phyloP scores from a whole-genome alignment of 345 rosid genomes.

The Bruguiera sexangula region DNA sequence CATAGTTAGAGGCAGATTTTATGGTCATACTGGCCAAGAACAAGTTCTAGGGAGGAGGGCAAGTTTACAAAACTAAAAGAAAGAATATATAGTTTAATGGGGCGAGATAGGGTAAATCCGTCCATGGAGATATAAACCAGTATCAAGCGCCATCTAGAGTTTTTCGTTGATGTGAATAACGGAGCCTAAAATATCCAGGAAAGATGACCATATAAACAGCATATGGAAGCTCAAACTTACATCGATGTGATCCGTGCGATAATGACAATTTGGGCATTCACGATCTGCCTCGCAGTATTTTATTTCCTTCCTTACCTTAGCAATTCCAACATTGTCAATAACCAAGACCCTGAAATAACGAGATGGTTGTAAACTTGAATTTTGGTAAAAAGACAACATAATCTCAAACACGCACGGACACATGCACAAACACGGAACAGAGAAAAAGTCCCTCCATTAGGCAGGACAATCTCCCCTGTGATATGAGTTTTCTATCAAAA shows the following conservation, averaged over 20 bases:
- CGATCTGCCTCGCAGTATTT: slow-evolving; percentile 60
- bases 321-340: slow-evolving; percentile 61
- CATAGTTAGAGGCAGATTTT: no score
- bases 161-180: background rate
- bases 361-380: slow-evolving; percentile 3
- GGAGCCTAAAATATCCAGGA: background rate
- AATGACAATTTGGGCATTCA: slow-evolving; percentile 74
- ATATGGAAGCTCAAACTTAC: slow-evolving; percentile 40
- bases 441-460: no score
- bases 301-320: slow-evolving; percentile 58
- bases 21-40: no score
- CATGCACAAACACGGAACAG: no score
- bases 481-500: background rate
- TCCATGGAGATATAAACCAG: background rate
- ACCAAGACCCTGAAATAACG: slow-evolving; percentile 64
- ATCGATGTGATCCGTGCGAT: slow-evolving; percentile 63
- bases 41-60: no score
- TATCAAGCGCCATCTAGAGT: no score
- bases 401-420: background rate
- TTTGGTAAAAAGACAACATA: background rate
- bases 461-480: no score
- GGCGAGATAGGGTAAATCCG: no score
- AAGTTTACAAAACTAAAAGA: no score
- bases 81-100: no score
- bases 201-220: background rate